Evolutionary conservation across 2,329 filamentous ascomycete genomes (phyloP), one percentile per base, ranked within the genome.

Genomic region (Corniculantispora saksenae): DNA sequence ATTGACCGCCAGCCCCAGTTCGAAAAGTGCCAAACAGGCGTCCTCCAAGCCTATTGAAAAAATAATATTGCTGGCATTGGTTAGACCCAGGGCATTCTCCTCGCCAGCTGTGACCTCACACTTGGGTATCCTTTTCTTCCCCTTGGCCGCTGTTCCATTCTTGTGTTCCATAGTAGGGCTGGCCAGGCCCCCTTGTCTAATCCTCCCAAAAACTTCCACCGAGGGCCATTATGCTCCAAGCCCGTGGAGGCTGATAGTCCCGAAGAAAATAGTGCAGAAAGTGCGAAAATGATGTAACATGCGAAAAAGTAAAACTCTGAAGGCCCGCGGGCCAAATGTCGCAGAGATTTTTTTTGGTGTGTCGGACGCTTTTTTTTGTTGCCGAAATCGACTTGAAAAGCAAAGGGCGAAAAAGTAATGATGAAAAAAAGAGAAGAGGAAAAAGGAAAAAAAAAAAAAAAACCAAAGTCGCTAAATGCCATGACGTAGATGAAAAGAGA

Each of bases 391-490:
- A 63, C 64, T 56, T 40, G 48, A 50, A 61, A 50, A 61, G 58
- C 38, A 38, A 56, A 27, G 27, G 25, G 56, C 47, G 67, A 73
- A 71, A 70, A 72, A 66, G 63, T 66, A 71, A 70, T 72, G 69
- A 72, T 72, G 71, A 76, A 71, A 69, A 69, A 69, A 73, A 68
- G 70, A 69, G 70, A 69, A 71, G 72, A 69, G 63, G 68, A 67
- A 75, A 73, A 68, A 71, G 69, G 70, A 69, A 71, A 72, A 73
- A 68, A 71, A 69, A 70, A 69, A 71, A 72, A 69, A 64, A 69
- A 67, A 75, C 73, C 73, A 66, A 72, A 76, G 70, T 78, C 79
- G 79, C 80, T 82, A 80, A 79, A 82, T 81, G 79, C 80, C 77
- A 77, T 77, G 75, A 79, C 73, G 72, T 77, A 75, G 72, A 77